Base-by-base conservation (phyloP, 306 rosid species). In the Quercus berberidifolia region DNA sequence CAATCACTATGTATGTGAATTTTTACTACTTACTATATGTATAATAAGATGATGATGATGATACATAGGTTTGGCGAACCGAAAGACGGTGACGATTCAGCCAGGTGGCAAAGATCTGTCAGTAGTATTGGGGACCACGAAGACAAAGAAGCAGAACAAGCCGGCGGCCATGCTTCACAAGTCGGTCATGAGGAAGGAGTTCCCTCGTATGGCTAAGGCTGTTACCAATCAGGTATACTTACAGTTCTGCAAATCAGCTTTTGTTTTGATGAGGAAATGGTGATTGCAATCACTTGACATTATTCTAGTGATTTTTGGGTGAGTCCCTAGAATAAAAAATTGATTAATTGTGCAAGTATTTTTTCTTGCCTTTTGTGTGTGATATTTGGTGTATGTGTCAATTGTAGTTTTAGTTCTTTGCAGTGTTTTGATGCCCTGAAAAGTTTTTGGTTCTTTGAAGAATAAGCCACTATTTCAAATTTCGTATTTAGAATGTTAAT, bases 111-210 rank as follows among this genome's bases (percentile, higher is more conserved):
- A 90, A 23, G 99, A 91, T 76, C 97, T 76, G 19, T 76, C 90
- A 33, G 93, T 96, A 74, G 28, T 90, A 84, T 84, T 96, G 55
- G 98, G 90, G 7, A 96, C 99, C 1, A 87, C 91, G 0, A 96
- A 96, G 92, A 87, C 93, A 51, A 96, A 88, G 96, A 96, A 96
- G 55, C 97, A 91, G 78, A 96, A 86, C 89, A 91, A 91, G 68
- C 99, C 99, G n/a, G 83, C 94, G 51, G 80, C 90, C 12, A 65
- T 83, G 85, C 88, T 87, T 51, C 98, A 96, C 82, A 96, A 91
- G 76, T 96, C 98, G 55, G 79, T 91, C 65, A 80, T 96, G 96
- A 96, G 92, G 75, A 93, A 96, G 87, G 99, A 96, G 80, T 93
- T 96, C 84, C 54, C 86, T 4, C 86, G 93, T 54, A 90, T 93